Evolutionary conservation across 371 early-diverging fungal genomes (phyloP).

Genomic region (Rhizopus stolonifer): DNA sequence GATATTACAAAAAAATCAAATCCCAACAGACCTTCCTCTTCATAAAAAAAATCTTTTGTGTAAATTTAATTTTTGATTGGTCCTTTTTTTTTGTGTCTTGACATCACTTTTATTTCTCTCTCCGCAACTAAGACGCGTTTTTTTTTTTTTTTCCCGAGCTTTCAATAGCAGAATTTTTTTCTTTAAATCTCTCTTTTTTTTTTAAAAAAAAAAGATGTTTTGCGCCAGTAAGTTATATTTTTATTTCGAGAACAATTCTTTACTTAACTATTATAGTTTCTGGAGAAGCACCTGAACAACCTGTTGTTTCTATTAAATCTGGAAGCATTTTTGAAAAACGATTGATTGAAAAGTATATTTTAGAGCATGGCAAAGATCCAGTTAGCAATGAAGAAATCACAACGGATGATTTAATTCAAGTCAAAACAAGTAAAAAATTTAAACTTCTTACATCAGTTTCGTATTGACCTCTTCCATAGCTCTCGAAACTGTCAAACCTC

Average conservation of each 20-base stretch:
- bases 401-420: conserved; percentile 76
- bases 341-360: conserved; percentile 85
- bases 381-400: conserved; percentile 73
- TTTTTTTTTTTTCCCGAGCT: not conserved
- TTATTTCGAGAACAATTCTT: not conserved
- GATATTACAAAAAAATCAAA: too few relatives aligned
- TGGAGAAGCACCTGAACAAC: conserved; percentile 86
- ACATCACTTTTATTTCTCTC: too few relatives aligned
- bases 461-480: conserved; percentile 34
- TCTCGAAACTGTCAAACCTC: conserved; percentile 76
- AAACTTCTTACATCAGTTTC: too few relatives aligned
- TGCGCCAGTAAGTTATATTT: conserved; percentile 4
- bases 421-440: conserved; percentile 60
- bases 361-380: conserved; percentile 84
- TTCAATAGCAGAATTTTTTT: not conserved
- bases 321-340: conserved; percentile 87
- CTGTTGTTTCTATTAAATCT: conserved; percentile 83
- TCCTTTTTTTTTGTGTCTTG: too few relatives aligned
- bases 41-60: too few relatives aligned
- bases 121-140: too few relatives aligned
- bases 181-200: conserved; percentile 3
- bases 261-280: conserved; percentile 62
- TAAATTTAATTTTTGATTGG: too few relatives aligned
- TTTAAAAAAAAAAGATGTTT: not conserved
- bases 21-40: too few relatives aligned